Conservation (phyloP, 228 moss, liverwort and hornwort species). For the Sphagnum magellanicum region DNA sequence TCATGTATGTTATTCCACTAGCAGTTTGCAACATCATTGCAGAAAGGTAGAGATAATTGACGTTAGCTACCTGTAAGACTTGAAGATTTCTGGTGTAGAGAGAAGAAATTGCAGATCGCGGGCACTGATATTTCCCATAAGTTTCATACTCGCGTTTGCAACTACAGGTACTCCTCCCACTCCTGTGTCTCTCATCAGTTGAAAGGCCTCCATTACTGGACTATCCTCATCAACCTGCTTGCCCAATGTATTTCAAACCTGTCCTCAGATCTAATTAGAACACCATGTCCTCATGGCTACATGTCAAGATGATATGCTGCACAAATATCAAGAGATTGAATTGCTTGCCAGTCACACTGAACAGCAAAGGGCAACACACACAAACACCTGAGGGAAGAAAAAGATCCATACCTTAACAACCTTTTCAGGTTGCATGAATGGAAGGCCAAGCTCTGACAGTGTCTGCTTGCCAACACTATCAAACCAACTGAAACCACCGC, state of each 20-base stretch:
- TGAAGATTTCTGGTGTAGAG: conserved; percentile 16
- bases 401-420: conserved; percentile 2
- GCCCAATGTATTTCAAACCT: background rate
- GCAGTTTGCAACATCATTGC: background rate
- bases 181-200: conserved; percentile 17
- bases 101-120: conserved; percentile 21
- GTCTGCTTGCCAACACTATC: conserved; percentile 19
- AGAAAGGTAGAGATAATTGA: background rate
- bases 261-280: background rate
- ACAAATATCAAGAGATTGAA: background rate
- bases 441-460: conserved; percentile 20
- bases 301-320: background rate
- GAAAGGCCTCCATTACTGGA: conserved; percentile 14
- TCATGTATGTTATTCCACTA: background rate
- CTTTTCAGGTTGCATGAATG: conserved; percentile 5
- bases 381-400: too few relatives aligned
- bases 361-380: too few relatives aligned
- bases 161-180: conserved; percentile 21
- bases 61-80: conserved; percentile 10
- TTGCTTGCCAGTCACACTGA: too few relatives aligned
- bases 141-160: conserved; percentile 8
- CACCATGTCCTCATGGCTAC: background rate
- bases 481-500: conserved; percentile 26
- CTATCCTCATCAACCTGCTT: conserved; percentile 18
- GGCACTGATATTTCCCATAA: conserved; percentile 22